Evolutionary conservation across 2,329 filamentous ascomycete genomes (phyloP), one percentile per base, ranked within the genome.

Genomic region (Leptographium radiaticola): DNA sequence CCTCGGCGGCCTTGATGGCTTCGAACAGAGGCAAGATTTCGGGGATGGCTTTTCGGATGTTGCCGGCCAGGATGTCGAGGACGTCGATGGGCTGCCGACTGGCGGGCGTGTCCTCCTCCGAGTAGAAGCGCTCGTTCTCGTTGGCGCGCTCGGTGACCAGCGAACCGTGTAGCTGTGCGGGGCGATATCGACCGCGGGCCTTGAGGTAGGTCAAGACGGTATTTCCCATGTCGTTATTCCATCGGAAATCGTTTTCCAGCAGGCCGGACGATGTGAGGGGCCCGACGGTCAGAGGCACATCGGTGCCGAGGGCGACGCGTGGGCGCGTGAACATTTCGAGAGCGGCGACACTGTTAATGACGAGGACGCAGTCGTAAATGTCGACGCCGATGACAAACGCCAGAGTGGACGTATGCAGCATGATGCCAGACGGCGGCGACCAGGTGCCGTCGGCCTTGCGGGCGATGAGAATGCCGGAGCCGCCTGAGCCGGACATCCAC

Each of bases 321-420:
- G 91, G 72, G 55, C 83, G 84, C 39, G 87, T 89, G 64, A 96
- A 94, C 1, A 86, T 81, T 60, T 95, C 86, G 48, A 97, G 72
- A 8, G 89, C 89, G 54, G 87, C 79, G 47, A 87, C 81, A 46
- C 86, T 89, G 70, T 95, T 96, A 65, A 96, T 90, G 39, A 96
- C 86, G 10, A 96, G 78, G 15, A 97, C 86, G 64, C 90, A 95
- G 67, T 97, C 91, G 72, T 96, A 97, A 36, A 96, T 89, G 65
- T 97, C 91, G 43, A 95, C 86, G 2, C 90, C 91, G 7, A 90
- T 84, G 52, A 95, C 79, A 64, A 97, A 96, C 39, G 89, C 91
- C 38, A 96, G 76, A 1, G 86, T 89, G 1, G 88, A 81, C 0
- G 91, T 95, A 65, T 97, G 91, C 48, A 95, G 76, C 71, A 95